Evolutionary conservation across 257 asterid species (phyloP).

Genomic region (Paulownia fortunei): DNA sequence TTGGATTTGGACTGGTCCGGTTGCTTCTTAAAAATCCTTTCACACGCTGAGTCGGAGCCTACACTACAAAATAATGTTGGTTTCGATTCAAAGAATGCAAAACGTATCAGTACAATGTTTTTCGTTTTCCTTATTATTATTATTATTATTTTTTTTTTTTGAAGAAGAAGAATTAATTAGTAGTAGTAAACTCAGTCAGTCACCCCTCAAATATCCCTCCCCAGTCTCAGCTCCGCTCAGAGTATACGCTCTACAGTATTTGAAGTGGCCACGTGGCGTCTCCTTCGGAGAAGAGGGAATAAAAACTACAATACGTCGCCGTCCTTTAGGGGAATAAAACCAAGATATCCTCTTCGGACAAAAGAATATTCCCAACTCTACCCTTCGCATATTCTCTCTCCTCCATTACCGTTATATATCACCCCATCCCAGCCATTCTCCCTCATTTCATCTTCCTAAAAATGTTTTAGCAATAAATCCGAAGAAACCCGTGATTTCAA

Average conservation of each 20-base stretch:
- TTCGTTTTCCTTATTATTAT: no score
- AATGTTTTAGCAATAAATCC: not conserved
- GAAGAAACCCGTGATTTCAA: not conserved
- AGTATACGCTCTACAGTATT: no score
- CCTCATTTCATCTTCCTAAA: constrained; percentile 25
- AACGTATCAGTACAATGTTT: no score
- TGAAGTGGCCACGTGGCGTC: constrained; percentile 26
- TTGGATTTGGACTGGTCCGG: no score
- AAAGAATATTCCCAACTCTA: constrained; percentile 73
- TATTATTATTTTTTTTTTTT: no score
- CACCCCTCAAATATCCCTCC: not conserved
- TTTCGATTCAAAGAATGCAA: no score
- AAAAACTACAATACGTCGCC: constrained; percentile 26
- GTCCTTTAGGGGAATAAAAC: constrained; percentile 58
- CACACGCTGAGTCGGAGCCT: no score
- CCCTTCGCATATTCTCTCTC: constrained; percentile 56
- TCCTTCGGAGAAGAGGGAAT: not conserved
- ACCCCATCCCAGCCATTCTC: not conserved
- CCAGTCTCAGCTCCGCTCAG: not conserved
- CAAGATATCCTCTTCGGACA: constrained; percentile 60
- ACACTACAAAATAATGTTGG: no score
- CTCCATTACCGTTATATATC: constrained; percentile 38
- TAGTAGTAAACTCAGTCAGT: not conserved
- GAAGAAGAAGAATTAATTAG: no score
- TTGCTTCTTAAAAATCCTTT: no score